Base-by-base conservation (phyloP, 1,139 yeast species). In the Kazachstania sp. region DNA sequence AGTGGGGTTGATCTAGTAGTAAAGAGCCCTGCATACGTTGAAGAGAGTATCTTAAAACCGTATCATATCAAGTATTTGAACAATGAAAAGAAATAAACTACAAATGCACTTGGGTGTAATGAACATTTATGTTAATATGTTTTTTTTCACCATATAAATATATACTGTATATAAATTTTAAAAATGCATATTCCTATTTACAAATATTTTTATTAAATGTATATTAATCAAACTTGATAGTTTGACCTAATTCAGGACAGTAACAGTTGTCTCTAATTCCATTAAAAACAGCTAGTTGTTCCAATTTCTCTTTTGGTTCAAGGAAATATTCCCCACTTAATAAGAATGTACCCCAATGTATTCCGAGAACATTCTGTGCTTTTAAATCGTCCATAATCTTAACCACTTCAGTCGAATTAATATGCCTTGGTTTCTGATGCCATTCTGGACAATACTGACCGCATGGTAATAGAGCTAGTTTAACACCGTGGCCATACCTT, bases 311-410 rank as follows among this genome's bases (percentile, higher is more conserved):
- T 54, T 83, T 80, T 1, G 97, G 97, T 62, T 90, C 97, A 39
- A 86, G 63, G 53, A 83, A 86, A 45, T 87, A 85, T 63, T 90
- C 97, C 42, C 90, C 85, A 63, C 95, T 84, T 53, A 90, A 69
- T 39, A 86, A 82, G 67, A 87, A 90, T 0, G 97, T 90, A 0
- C 97, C 97, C 95, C 96, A 90, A 65, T 90, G 97, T 31, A 90
- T 86, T 1, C 97, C 97, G 52, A 85, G 77, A 69, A 86, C 78
- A 55, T 74, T 78, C 47, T 72, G 66, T 3, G 86, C 80, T 2
- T 74, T 69, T 47, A 86, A 59, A 54, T 83, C 86, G 15, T 73
- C 63, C 74, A 82, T 81, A 3, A 88, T 81, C 53, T 77, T 70
- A 2, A 86, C 55, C 5, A 92, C 81, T 58, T 90, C 97, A 41